Evolutionary conservation across 768 basidiomycete genomes (phyloP), one percentile per base, ranked within the genome.

Genomic region (Boletus sp.): DNA sequence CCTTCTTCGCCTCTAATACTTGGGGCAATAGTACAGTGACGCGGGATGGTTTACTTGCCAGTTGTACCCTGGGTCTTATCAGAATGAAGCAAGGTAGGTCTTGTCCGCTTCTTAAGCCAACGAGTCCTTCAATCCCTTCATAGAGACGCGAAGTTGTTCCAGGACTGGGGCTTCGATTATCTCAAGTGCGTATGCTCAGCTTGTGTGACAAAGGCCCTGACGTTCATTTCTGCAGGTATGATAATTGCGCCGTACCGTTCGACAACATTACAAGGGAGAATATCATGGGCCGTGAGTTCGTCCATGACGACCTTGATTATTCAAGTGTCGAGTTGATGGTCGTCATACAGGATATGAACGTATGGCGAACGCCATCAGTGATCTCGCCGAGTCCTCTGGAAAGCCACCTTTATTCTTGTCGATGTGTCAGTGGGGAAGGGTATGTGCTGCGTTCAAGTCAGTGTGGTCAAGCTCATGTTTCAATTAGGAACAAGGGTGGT

Each of bases 31-130:
- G 84, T 86, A 86, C 56, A 81, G 84, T 54, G 83, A 85, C 59
- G 77, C 85, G 0, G 85, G 85, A 19, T 86, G 84, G 84, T 83
- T 78, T 61, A 86, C 85, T 25, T 87, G 85, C 59, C 76, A 78
- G 42, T 54, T 78, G 11, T 87, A 84, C 63, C 85, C 85, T 21
- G 85, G 84, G 19, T 85, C 84, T 6, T 86, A 75, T 68, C 73
- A 77, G 62, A 83, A 86, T 53, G 84, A 86, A 66, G 80, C 72
- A 21, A 76, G 80, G 81, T 78, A 17, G 21, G 64, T 58, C n/a
- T 27, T 17, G 5, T 32, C 49, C n/a, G 7, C 1, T 30, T 25
- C 21, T 39, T 19, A 7, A 50, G 11, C 15, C 4, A 40, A 25
- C 4, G 13, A 17, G 1, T 32, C 6, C 8, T 43, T 40, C n/a